phyloP scores from a whole-genome alignment of 768 basidiomycete species.

The Saitozyma sp. region DNA sequence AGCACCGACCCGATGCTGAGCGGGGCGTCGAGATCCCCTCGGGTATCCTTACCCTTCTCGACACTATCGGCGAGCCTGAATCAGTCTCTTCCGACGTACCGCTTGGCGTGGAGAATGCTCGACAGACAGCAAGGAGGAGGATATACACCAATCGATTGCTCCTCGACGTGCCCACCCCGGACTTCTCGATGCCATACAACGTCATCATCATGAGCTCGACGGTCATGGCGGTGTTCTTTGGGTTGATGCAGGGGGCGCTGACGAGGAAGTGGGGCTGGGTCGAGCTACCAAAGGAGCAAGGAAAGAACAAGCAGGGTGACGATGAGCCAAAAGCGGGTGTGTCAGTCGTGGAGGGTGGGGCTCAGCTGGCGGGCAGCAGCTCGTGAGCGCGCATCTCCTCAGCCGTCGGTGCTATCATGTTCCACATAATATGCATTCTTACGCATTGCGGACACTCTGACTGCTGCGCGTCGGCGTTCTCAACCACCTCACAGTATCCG shows the following conservation, averaged over 20 bases:
- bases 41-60: slow-evolving; percentile 59
- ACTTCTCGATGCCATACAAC: slow-evolving; percentile 99
- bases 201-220: slow-evolving; percentile 93
- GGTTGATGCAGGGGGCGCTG: slow-evolving; percentile 82
- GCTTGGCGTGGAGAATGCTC: slow-evolving; percentile 1
- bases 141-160: slow-evolving; percentile 81
- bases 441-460: too few species aligned
- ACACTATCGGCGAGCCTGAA: slow-evolving; percentile 45
- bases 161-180: slow-evolving; percentile 93
- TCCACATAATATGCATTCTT: too few species aligned
- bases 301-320: too few species aligned
- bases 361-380: too few species aligned
- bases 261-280: slow-evolving; percentile 69
- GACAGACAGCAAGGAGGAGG: slow-evolving; percentile 39
- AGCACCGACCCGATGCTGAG: slow-evolving; percentile 93
- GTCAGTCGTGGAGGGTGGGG: too few species aligned
- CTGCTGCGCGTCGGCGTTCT: too few species aligned
- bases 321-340: too few species aligned
- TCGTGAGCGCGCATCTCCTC: too few species aligned
- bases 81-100: not conserved
- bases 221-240: slow-evolving; percentile 87
- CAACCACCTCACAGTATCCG: too few species aligned
- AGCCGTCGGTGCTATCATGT: too few species aligned
- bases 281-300: not conserved
- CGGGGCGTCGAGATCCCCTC: slow-evolving; percentile 91